A percentile compares a stretch with the other conserved stretches of the same genome.
Evolutionary conservation across 176 grass and related monocot species (phyloP).

Genomic region (Lolium rigidum): DNA sequence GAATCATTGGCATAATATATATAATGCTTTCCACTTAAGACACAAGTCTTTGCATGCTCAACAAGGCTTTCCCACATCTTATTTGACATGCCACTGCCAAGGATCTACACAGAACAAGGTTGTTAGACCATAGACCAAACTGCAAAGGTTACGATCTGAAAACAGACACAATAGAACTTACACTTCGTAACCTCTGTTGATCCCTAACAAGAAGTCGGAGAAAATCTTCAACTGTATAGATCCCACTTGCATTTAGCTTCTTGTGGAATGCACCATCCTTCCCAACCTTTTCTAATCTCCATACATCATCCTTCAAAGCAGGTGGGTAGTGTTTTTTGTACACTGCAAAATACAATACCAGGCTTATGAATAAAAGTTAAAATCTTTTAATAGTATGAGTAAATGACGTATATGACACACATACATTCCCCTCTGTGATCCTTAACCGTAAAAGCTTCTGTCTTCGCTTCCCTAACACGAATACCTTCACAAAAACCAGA

Average conservation of each 20-base stretch:
- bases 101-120: slow-evolving; percentile 58
- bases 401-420: slow-evolving; percentile 29
- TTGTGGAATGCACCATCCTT: slow-evolving; percentile 97
- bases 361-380: slow-evolving; percentile 15
- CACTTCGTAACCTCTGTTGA: slow-evolving; percentile 71
- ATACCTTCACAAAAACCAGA: slow-evolving; percentile 76
- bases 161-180: slow-evolving; percentile 54
- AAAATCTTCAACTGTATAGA: slow-evolving; percentile 91
- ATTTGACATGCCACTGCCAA: slow-evolving; percentile 91
- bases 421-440: slow-evolving; percentile 95
- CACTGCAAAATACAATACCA: slow-evolving; percentile 62
- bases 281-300: slow-evolving; percentile 94
- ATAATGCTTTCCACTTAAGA: slow-evolving; percentile 86
- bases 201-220: slow-evolving; percentile 88
- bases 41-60: slow-evolving; percentile 94
- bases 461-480: slow-evolving; percentile 84
- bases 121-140: slow-evolving; percentile 38
- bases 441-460: slow-evolving; percentile 93
- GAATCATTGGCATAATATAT: slow-evolving; percentile 73
- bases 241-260: slow-evolving; percentile 69
- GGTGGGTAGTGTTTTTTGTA: slow-evolving; percentile 98
- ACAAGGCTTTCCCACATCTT: slow-evolving; percentile 98
- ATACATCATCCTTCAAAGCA: slow-evolving; percentile 86
- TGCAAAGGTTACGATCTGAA: slow-evolving; percentile 31
- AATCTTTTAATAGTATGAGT: slow-evolving; percentile 32